These are phyloP conservation scores for Sordariomycetes sp. DNA, from an alignment of 2,329 filamentous ascomycete genomes.

Conservation along the genomic window DNA sequence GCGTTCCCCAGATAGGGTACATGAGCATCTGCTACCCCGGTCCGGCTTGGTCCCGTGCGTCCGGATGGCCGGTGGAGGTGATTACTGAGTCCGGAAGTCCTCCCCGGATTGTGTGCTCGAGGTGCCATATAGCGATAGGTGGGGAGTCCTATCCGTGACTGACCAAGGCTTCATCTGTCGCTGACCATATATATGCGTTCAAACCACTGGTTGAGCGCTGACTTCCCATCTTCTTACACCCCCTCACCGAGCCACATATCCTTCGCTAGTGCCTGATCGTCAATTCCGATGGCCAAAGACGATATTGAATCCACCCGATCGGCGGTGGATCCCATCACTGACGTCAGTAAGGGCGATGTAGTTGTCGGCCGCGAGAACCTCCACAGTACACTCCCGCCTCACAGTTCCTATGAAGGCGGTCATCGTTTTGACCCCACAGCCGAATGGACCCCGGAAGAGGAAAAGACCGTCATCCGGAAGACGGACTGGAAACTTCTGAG, in stretches of 20 bases:
- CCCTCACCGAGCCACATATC: not conserved
- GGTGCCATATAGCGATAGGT: not conserved
- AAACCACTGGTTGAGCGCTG: no score
- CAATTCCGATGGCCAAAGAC: slow-evolving; percentile 19
- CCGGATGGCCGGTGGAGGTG: not conserved
- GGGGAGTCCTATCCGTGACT: not conserved
- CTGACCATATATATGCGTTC: no score
- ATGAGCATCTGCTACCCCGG: not conserved
- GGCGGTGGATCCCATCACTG: slow-evolving; percentile 33
- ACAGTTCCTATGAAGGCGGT: slow-evolving; percentile 22
- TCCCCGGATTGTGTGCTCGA: not conserved
- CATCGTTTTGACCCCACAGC: slow-evolving; percentile 28
- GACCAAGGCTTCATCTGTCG: not conserved
- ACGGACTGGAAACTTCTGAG: slow-evolving; percentile 25
- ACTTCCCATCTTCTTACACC: not conserved
- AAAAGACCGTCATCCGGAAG: slow-evolving; percentile 36
- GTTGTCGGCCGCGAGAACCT: slow-evolving; percentile 6
- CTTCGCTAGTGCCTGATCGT: not conserved
- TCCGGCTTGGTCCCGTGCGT: not conserved
- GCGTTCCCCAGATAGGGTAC: no score
- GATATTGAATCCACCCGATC: slow-evolving; percentile 32
- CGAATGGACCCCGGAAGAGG: slow-evolving; percentile 42
- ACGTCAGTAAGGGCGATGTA: slow-evolving; percentile 19
- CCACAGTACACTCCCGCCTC: slow-evolving; percentile 15
- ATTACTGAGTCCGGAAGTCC: not conserved